These are phyloP conservation scores for Nidula niveotomentosa DNA, from an alignment of 1,284 basidiomycete genomes.

Conservation along the genomic window DNA sequence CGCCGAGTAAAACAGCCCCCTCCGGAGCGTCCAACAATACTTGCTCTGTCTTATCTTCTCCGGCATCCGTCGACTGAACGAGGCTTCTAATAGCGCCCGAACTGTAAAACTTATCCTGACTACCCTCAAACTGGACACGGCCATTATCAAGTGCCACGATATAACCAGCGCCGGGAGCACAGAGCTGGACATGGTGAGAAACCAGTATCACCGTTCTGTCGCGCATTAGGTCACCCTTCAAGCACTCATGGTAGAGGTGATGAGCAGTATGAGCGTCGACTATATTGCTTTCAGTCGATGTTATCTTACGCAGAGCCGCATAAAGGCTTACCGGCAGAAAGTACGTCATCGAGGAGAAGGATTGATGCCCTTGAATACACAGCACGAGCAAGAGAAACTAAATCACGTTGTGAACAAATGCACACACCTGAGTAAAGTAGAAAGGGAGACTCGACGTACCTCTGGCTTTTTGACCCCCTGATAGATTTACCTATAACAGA, in stretches of 20 bases:
- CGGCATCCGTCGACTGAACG: not conserved
- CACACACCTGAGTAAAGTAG: no score
- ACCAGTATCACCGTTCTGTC: slow-evolving; percentile 84
- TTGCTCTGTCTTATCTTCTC: not conserved
- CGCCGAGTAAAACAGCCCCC: no score
- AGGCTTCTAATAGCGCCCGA: not conserved
- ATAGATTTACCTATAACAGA: slow-evolving; percentile 70
- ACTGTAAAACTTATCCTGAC: not conserved
- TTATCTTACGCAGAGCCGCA: not conserved
- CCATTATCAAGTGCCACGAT: slow-evolving; percentile 85
- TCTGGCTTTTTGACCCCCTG: slow-evolving; percentile 95
- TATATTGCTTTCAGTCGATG: slow-evolving; percentile 10
- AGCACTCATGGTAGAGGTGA: slow-evolving; percentile 77
- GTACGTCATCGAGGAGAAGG: slow-evolving; percentile 88
- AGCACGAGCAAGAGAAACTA: slow-evolving; percentile 89
- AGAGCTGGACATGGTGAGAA: slow-evolving; percentile 83
- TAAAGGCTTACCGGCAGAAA: slow-evolving; percentile 56
- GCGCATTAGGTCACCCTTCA: slow-evolving; percentile 79
- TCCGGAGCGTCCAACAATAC: not conserved
- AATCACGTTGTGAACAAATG: not conserved
- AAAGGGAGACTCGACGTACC: slow-evolving; percentile 36
- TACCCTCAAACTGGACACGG: slow-evolving; percentile 48
- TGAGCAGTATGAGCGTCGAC: slow-evolving; percentile 88
- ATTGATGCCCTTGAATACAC: slow-evolving; percentile 90
- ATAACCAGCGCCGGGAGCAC: slow-evolving; percentile 65